Base-by-base conservation (phyloP, 2,329 filamentous ascomycete genomes). In the Thelonectria discophora region DNA sequence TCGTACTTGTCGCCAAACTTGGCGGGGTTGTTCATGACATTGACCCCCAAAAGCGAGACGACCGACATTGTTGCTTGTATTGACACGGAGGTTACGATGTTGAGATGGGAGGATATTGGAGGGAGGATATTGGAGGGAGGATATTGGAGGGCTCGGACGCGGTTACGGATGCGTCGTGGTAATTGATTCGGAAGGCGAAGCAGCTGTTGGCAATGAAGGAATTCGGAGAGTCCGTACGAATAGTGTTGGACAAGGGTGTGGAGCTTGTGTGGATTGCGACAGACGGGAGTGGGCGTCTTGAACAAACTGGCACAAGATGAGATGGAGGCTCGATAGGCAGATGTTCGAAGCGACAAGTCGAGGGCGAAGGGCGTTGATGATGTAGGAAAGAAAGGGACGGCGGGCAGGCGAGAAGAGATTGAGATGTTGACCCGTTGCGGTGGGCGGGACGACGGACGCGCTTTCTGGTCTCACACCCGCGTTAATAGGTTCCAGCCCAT, bases 21-120 rank as follows among this genome's bases (percentile, higher is more conserved):
- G 74, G 95, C 94, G 74, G 95, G 95, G 82, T 99, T 99, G 87
- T 99, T 98, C 77, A 93, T 85, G 71, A 99, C 92, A 79, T 95
- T 92, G 74, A 99, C 95, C 75, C 94, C 94, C 69, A 99, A 88
- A 62, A 99, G 89, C 70, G 94, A 97, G 67, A 99, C 94, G 75
- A 97, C 92, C 76, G 95, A 97, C 95, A 97, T 97, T 69, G 55
- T 74, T 73, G 51, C 60, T 59, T 62, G 49, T 55, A 58, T 55
- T 63, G 59, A 30, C 27, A 30, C 49, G n/a, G 42, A 30, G 15
- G 48, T 52, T 39, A 50, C 27, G 27, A 24, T 42, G 15, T 30
- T 40, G 32, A 34, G 30, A 37, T 37, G 46, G 17, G 34, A 34
- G 37, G 48, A 17, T 49, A n/a, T 40, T 11, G 39, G 55, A 20